Evolutionary conservation across 352 stramenopile species (phyloP), one percentile per base, ranked within the genome.

Genomic region (Phytophthora parvispora): DNA sequence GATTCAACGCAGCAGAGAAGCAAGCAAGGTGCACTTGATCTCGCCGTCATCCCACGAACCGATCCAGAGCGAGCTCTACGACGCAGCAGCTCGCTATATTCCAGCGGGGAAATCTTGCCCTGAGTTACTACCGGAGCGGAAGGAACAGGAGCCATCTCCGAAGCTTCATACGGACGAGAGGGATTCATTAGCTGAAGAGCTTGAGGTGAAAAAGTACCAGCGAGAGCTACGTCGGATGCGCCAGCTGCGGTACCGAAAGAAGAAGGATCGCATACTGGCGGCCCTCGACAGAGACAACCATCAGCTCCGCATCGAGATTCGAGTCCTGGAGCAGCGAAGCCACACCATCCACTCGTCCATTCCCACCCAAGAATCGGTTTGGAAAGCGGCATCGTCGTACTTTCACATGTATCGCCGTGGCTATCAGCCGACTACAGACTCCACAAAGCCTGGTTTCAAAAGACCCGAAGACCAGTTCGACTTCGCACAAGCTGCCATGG

Each of bases 171-270:
- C 32, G 18, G 9, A 6, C 32, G 32, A 16, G 13, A 15, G 32
- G n/a, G n/a, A n/a, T n/a, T n/a, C n/a, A n/a, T n/a, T n/a, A 40
- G 32, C 32, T 18, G 32, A 40, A 61, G 54, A 51, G n/a, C 16
- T n/a, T n/a, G n/a, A n/a, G n/a, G n/a, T n/a, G n/a, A n/a, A n/a
- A n/a, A 38, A 40, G 29, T n/a, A 28, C 3, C 54, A 61, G 49
- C 36, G 38, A 49, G 38, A 51, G 2, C 54, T 61, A 27, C 54
- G 54, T 22, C 27, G 54, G 1, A 8, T 16, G 29, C 48, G 54
- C 7, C 54, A 61, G 24, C 3, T 61, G 13, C 54, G 36, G 34
- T 61, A 50, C 54, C 38, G 54, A 15, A 42, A 49, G 38, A 61
- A 61, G 54, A 61, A 61, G 25, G 36, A 61, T 8, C 9, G 36